Percentiles rank a stretch among this genome's conserved stretches.
Conservation (phyloP, 164 flowering plant genomes). For the Brasenia schreberi region DNA sequence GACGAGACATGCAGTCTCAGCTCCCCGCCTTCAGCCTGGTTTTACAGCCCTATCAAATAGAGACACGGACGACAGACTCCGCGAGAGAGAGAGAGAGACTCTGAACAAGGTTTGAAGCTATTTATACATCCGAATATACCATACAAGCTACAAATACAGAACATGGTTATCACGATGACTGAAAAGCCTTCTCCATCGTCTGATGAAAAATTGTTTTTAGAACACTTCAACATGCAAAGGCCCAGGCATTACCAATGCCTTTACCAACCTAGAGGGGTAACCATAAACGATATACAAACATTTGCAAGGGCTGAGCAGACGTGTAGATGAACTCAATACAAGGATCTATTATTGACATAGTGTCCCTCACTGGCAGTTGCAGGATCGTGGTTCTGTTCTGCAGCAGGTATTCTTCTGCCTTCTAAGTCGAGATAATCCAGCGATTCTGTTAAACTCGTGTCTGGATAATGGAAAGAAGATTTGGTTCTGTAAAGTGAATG, state of each 20-base stretch:
- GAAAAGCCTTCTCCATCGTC: too few species aligned
- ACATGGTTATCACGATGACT: neutral
- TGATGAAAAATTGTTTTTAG: too few species aligned
- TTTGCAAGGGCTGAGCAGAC: neutral
- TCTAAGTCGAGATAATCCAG: neutral
- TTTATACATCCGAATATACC: too few species aligned
- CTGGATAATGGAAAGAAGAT: neutral
- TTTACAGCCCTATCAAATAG: too few species aligned
- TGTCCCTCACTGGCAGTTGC: neutral
- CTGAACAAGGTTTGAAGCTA: too few species aligned
- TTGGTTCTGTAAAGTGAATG: neutral
- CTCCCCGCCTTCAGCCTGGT: too few species aligned
- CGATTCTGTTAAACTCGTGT: neutral
- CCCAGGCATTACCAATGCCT: neutral
- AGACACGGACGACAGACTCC: too few species aligned
- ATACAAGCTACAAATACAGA: neutral
- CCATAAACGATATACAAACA: neutral
- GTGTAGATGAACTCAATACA: neutral
- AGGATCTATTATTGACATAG: neutral
- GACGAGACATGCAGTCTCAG: too few species aligned
- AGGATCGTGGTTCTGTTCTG: neutral
- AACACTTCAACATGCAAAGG: neutral
- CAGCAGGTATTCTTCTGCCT: neutral
- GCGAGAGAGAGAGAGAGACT: too few species aligned
- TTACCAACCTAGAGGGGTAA: neutral